Evolutionary conservation across 495 filamentous ascomycete species (phyloP), one percentile per base, ranked within the genome.

Genomic region (Wilcoxina mikolae): DNA sequence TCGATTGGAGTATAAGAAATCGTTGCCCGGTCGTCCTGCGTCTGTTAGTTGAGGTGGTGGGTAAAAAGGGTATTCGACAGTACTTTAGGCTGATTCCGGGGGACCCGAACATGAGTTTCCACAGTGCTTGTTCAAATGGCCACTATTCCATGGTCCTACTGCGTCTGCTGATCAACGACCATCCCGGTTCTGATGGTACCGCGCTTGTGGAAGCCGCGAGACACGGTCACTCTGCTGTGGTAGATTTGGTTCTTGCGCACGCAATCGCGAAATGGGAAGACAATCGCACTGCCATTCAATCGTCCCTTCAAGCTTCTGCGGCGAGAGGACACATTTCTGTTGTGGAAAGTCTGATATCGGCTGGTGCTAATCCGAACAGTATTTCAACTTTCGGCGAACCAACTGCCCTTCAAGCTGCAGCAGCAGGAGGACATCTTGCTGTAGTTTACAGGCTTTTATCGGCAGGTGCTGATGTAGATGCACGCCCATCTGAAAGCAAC

Each of bases 21-120:
- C 35, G 51, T 4, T 48, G 50, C 25, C 15, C 17, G 3, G 26
- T 57, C 41, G 51, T 63, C 35, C 45, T 60, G 15, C 24, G 50
- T 38, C 47, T 55, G 17, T 23, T 24, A 9, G 11, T 46, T 20
- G 18, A 5, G 12, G 18, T 24, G 22, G 12, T 59, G 18, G n/a
- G 29, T n/a, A n/a, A 29, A 3, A 52, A 15, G 48, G 31, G 20
- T 20, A 7, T 35, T 7, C 31, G 7, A 35, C 31, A 35, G n/a
- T n/a, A n/a, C n/a, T n/a, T n/a, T 35, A 35, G 7, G 31, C 7
- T 35, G 15, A 35, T 35, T 15, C 15, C 15, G 7, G 7, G 7
- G 31, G 31, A 35, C 31, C 31, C 7, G 15, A 15, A 7, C 31
- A 7, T 35, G 31, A 35, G 15, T 15, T 35, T 35, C 15, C 31